Evolutionary conservation across 805 yeast species (phyloP), one percentile per base, ranked within the genome.

Genomic region (Lipomyces kockii): DNA sequence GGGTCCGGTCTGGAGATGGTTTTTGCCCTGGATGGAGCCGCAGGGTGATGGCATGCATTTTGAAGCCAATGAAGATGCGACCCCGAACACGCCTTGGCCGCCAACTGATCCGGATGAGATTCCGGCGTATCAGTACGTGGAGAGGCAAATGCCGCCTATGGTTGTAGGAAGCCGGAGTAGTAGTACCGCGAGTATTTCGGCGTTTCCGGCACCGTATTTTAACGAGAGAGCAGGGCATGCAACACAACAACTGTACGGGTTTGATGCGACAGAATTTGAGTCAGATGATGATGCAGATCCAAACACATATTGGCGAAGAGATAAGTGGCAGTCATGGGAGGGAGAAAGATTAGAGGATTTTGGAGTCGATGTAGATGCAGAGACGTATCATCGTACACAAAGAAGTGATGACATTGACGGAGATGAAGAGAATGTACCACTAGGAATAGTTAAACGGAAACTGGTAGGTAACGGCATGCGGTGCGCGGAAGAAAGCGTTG

Each of bases 321-420:
- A 56, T 39, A 61, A 67, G 37, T 69, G 71, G 71, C 59, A 55
- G 22, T 65, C 69, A 20, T 62, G 64, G 66, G 83, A 89, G 76
- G 99, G 99, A n/a, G 98, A 94, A 74, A 84, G 84, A 12, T 79
- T 94, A 58, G 84, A 84, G 52, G 97, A 92, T 78, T 93, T 86
- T 76, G 98, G 98, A 0, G 98, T 94, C 2, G 98, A 93, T 75
- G 66, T 85, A 7, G 89, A 86, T 0, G 86, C 87, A 2, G 92
- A 88, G 27, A 43, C 25, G 53, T 29, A 27, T 14, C 20, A n/a
- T n/a, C 49, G 22, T n/a, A 5, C 29, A 17, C 46, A 17, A n/a
- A 35, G 4, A 8, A 52, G 17, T 29, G 67, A 14, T 2, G n/a
- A 8, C 5, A 59, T 34, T 12, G 46, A 32, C 29, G 66, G 34